A percentile compares a stretch with the other conserved stretches of the same genome.
Evolutionary conservation across 148 eudicot species (phyloP).

Genomic region (Rhododendron vialii): DNA sequence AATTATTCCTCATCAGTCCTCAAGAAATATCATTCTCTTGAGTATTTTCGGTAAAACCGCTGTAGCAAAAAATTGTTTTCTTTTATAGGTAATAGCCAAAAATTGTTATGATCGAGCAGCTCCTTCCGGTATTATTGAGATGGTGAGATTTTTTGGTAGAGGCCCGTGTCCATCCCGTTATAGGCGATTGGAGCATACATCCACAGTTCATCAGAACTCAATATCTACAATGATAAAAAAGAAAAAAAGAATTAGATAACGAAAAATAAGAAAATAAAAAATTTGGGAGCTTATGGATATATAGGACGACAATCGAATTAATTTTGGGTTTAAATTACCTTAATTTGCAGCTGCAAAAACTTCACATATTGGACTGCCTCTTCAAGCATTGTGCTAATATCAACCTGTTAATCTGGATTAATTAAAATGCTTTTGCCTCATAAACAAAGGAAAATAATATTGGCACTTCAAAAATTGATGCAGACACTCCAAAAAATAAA

Average conservation of each 20-base stretch:
- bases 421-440: background rate
- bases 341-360: conserved; percentile 57
- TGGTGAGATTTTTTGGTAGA: conserved; percentile 27
- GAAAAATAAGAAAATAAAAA: background rate
- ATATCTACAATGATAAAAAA: conserved; percentile 39
- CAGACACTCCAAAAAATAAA: too few relatives aligned
- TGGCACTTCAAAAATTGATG: too few relatives aligned
- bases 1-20: background rate
- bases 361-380: conserved; percentile 63
- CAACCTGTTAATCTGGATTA: conserved; percentile 35
- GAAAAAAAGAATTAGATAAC: background rate
- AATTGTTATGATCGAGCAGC: background rate
- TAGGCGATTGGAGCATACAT: conserved; percentile 89
- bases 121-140: conserved; percentile 13
- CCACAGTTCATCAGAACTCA: conserved; percentile 88
- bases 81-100: background rate
- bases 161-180: conserved; percentile 76
- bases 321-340: conserved; percentile 21
- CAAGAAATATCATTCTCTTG: background rate
- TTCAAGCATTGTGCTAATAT: conserved; percentile 77
- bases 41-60: background rate
- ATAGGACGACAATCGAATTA: background rate
- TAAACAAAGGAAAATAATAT: background rate
- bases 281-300: background rate
- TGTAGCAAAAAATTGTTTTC: background rate